Base-by-base conservation (phyloP, 306 rosid species). In the Prosopis cineraria region DNA sequence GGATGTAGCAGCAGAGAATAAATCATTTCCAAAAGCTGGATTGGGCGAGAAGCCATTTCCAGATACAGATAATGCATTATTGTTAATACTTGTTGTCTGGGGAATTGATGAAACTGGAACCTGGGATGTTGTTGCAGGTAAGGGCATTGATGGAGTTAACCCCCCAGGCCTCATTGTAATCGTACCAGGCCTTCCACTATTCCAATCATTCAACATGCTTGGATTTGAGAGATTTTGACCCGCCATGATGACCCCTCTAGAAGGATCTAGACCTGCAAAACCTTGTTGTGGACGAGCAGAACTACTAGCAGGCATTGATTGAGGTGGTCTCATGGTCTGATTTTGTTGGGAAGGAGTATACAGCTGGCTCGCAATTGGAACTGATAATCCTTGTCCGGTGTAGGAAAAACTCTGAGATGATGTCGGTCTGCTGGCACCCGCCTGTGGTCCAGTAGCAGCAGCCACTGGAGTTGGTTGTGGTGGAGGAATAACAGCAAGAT, bases 41-140 rank as follows among this genome's bases (percentile, higher is more conserved):
- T 60, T 81, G 27, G 97, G 73, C 41, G 93, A 24, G 83, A 86
- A 73, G 34, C 98, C 98, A 84, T 95, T 95, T 76, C 97, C 98
- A 76, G 98, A 83, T 79, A 81, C 87, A 81, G 77, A 48, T 66
- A 73, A 73, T 52, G 91, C 65, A 84, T 70, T 94, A 58, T 81
- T 20, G 86, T 76, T 86, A 65, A 66, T 74, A 78, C 79, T 74
- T 59, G 89, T 67, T 34, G 91, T 78, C 84, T 82, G 92, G 73
- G 90, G 79, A 82, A 85, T 48, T 10, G 87, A 36, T 58, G 93
- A 81, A 74, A 86, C 81, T 11, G 84, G 85, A 81, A 86, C 68
- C 7, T 71, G 85, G 33, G 83, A 66, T 52, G 83, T 75, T 36
- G 82, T 31, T 5, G 88, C 73, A 10, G 85, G 64, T 52, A 82